Evolutionary conservation across 108 stramenopile genomes (phyloP).

Genomic region (Hondaea fermentalgiana): DNA sequence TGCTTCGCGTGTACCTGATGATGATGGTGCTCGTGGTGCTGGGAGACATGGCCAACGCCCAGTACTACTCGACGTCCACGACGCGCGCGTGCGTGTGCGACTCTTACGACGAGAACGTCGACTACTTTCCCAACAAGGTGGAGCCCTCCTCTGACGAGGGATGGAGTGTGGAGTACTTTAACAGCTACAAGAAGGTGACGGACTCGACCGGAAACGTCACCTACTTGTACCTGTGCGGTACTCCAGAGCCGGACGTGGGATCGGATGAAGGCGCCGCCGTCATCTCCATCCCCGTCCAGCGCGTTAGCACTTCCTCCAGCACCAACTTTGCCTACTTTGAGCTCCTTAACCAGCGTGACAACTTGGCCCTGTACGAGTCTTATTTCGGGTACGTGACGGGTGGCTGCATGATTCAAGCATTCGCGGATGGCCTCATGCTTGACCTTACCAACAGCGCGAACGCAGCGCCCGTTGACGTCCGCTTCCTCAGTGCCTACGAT

Average conservation of each 20-base stretch:
- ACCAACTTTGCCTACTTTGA: not conserved
- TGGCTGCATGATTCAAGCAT: not conserved
- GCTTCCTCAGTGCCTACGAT: not conserved
- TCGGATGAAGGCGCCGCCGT: not conserved
- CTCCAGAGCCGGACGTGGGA: not conserved
- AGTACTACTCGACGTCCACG: not conserved
- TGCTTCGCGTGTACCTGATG: not conserved
- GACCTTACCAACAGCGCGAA: not conserved
- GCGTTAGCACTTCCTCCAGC: not conserved
- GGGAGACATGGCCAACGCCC: not conserved
- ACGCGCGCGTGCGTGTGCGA: not conserved
- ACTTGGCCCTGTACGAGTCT: not conserved
- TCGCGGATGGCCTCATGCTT: not conserved
- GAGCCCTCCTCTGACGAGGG: not conserved
- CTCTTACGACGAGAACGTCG: not conserved
- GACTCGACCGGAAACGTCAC: not conserved
- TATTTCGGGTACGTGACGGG: not conserved
- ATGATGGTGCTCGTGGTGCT: not conserved
- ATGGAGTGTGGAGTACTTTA: not conserved
- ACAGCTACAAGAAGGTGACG: not conserved
- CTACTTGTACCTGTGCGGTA: not conserved
- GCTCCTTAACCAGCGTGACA: not conserved
- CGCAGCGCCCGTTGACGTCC: not conserved
- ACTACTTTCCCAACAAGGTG: slow-evolving; percentile 14
- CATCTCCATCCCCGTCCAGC: not conserved